phyloP scores from a whole-genome alignment of 768 basidiomycete species.

The Cubamyces lactineus region DNA sequence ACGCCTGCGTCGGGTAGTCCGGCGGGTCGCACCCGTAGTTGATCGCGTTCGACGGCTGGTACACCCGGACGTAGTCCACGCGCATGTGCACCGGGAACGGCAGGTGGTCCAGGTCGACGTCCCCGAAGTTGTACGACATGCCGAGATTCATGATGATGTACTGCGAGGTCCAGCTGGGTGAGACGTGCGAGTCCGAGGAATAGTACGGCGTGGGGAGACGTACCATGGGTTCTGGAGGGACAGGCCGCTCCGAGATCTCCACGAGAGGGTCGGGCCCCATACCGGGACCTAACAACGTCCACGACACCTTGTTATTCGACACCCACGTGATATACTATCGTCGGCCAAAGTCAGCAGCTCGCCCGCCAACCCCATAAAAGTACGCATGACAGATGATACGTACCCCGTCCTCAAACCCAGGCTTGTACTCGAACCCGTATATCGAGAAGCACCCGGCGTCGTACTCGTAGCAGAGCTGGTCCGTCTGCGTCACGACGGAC shows the following conservation, averaged over 20 bases:
- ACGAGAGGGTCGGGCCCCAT: conserved; percentile 62
- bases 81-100: conserved; percentile 74
- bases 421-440: conserved; percentile 76
- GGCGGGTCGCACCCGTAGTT: conserved; percentile 88
- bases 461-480: conserved; percentile 71
- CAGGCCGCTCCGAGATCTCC: conserved; percentile 65
- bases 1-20: conserved; percentile 77
- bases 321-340: conserved; percentile 86
- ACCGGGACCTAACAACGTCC: conserved; percentile 75
- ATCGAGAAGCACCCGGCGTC: conserved; percentile 63
- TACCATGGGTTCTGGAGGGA: conserved; percentile 89
- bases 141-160: conserved; percentile 87
- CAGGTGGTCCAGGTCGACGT: conserved; percentile 70
- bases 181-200: not conserved
- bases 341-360: conserved; percentile 23
- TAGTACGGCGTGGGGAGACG: conserved; percentile 22
- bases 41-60: conserved; percentile 68
- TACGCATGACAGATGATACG: conserved; percentile 26
- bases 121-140: conserved; percentile 79
- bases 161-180: conserved; percentile 41
- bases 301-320: conserved; percentile 62
- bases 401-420: conserved; percentile 70
- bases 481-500: conserved; percentile 68
- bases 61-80: conserved; percentile 90
- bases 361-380: not conserved